A percentile compares a stretch with the other conserved stretches of the same genome.
These are phyloP conservation scores for Ceratocystis smalleyi DNA, from an alignment of 2,329 filamentous ascomycete species.

Conservation along the genomic window DNA sequence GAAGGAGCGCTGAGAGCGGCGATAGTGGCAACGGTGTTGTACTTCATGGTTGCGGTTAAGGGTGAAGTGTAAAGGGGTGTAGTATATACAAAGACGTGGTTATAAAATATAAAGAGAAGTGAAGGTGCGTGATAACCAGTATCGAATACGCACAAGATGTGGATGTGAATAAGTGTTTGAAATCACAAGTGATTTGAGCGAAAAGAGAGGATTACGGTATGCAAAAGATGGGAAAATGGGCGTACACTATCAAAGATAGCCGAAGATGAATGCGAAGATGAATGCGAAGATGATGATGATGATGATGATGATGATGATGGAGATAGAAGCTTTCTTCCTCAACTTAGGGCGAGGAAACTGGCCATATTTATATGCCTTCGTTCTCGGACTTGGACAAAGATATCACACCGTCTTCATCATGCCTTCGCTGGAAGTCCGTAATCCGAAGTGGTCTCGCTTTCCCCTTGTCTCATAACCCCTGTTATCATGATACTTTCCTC, in stretches of 20 bases:
- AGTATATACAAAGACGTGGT: too few relatives aligned
- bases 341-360: not conserved
- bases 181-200: not conserved
- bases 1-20: constrained; percentile 11
- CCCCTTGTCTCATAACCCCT: too few relatives aligned
- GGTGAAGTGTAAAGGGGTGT: not conserved
- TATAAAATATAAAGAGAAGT: not conserved
- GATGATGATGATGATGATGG: too few relatives aligned
- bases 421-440: too few relatives aligned
- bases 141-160: not conserved
- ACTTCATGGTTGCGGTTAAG: constrained; percentile 11
- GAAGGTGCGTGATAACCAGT: not conserved
- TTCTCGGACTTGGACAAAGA: too few relatives aligned
- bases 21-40: constrained; percentile 9
- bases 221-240: not conserved
- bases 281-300: not conserved
- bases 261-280: not conserved
- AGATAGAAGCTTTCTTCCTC: too few relatives aligned
- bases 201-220: too few relatives aligned
- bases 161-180: too few relatives aligned
- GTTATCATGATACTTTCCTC: too few relatives aligned
- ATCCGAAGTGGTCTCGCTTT: too few relatives aligned
- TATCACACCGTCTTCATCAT: too few relatives aligned
- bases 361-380: not conserved
- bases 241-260: not conserved